phyloP scores from a whole-genome alignment of 2,329 filamentous ascomycete genomes.

The Venturia carpophila region DNA sequence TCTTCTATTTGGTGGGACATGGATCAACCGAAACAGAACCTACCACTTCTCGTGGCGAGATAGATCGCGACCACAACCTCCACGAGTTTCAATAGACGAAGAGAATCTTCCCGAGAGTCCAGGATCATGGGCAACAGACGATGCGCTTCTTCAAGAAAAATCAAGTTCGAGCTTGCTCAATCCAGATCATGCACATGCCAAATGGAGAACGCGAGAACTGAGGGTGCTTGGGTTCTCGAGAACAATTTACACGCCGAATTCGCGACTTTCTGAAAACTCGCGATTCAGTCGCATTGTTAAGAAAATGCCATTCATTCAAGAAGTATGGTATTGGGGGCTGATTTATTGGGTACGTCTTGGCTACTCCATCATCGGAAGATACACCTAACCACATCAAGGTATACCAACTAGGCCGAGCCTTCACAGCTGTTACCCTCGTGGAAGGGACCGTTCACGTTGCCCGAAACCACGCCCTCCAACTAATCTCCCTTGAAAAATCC shows the following conservation, averaged over 20 bases:
- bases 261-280: constrained; percentile 50
- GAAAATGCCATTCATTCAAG: constrained; percentile 63
- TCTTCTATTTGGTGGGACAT: constrained; percentile 53
- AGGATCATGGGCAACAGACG: constrained; percentile 28
- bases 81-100: constrained; percentile 20
- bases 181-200: constrained; percentile 34
- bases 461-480: constrained; percentile 57
- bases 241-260: constrained; percentile 53
- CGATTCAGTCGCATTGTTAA: constrained; percentile 56
- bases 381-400: constrained; percentile 41
- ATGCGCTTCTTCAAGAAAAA: constrained; percentile 22
- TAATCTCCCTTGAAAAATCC: constrained; percentile 58
- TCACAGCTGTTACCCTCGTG: constrained; percentile 61
- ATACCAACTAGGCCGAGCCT: constrained; percentile 66
- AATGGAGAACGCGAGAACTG: constrained; percentile 46
- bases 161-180: constrained; percentile 24
- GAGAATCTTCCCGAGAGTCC: constrained; percentile 21
- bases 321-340: constrained; percentile 70
- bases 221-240: constrained; percentile 39
- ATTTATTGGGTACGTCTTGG: constrained; percentile 62
- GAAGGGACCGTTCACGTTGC: constrained; percentile 62
- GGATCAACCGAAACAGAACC: constrained; percentile 49
- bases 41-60: constrained; percentile 28
- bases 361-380: background rate
- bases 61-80: constrained; percentile 16